These are phyloP conservation scores for Beauveria varroae DNA, from an alignment of 2,329 filamentous ascomycete species.

Conservation along the genomic window DNA sequence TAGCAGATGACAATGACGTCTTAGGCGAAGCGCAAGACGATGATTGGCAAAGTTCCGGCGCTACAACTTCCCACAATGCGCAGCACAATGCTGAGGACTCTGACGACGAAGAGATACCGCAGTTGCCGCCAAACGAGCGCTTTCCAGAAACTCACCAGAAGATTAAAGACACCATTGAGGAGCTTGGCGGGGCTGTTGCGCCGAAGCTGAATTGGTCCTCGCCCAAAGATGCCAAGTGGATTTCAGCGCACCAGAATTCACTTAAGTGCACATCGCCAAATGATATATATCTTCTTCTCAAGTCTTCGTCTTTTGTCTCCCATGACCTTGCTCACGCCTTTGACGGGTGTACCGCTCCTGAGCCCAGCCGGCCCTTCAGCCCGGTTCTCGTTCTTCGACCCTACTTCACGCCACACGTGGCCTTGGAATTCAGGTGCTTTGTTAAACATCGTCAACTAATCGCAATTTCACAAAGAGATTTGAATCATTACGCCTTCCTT, in stretches of 20 bases:
- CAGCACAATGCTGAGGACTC: conserved; percentile 45
- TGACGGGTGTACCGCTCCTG: conserved; percentile 51
- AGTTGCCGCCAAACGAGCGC: conserved; percentile 43
- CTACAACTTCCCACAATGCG: conserved; percentile 18
- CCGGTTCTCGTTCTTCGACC: conserved; percentile 82
- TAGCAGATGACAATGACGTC: conserved; percentile 60
- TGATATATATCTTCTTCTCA: conserved; percentile 88
- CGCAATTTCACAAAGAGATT: conserved; percentile 79
- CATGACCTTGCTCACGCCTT: conserved; percentile 94
- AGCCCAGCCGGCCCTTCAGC: conserved; percentile 43
- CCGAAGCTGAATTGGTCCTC: conserved; percentile 98
- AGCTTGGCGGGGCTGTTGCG: conserved; percentile 77
- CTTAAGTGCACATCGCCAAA: conserved; percentile 84
- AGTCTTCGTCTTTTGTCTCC: conserved; percentile 89
- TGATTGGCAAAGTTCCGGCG: conserved; percentile 34
- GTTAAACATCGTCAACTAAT: conserved; percentile 76
- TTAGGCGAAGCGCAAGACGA: conserved; percentile 48
- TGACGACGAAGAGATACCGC: conserved; percentile 35
- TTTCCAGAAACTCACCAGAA: conserved; percentile 67
- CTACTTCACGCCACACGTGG: conserved; percentile 81
- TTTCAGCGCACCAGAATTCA: conserved; percentile 74
- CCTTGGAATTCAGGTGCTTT: conserved; percentile 92
- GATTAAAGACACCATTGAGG: conserved; percentile 69
- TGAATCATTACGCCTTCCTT: conserved; percentile 86
- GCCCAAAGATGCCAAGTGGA: conserved; percentile 94